Evolutionary conservation across 306 rosid species (phyloP).

Genomic region (Albizia julibrissin): DNA sequence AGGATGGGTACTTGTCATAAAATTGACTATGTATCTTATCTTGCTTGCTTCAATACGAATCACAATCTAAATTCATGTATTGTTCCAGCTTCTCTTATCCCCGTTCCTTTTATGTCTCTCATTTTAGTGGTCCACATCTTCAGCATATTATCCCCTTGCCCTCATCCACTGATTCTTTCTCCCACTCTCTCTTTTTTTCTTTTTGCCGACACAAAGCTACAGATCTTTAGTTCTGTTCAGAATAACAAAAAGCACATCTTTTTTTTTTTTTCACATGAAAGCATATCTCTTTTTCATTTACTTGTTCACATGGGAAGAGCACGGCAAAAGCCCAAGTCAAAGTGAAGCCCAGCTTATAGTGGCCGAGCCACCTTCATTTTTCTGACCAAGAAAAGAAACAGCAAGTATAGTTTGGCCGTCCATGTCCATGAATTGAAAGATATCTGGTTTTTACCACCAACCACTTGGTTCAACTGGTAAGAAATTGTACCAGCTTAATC

Average conservation of each 20-base stretch:
- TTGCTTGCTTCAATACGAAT: not conserved
- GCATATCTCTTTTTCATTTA: not conserved
- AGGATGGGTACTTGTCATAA: not conserved
- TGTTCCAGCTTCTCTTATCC: not conserved
- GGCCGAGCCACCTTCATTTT: not conserved
- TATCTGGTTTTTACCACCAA: not conserved
- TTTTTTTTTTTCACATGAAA: not conserved
- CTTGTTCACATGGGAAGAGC: not conserved
- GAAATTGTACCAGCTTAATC: too few species aligned
- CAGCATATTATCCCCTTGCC: not conserved
- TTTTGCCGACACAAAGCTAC: not conserved
- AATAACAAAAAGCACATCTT: not conserved
- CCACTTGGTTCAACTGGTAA: too few species aligned
- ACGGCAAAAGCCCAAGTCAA: not conserved
- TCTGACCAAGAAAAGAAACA: not conserved
- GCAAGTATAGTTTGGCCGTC: not conserved
- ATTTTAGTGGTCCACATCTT: not conserved
- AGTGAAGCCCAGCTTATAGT: not conserved
- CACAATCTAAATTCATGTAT: not conserved
- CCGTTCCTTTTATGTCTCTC: not conserved
- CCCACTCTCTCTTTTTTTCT: not conserved
- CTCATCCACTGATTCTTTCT: not conserved
- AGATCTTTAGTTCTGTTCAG: not conserved
- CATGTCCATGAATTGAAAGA: not conserved
- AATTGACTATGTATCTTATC: not conserved